phyloP scores from a whole-genome alignment of 306 rosid species.

The Prunus persica region DNA sequence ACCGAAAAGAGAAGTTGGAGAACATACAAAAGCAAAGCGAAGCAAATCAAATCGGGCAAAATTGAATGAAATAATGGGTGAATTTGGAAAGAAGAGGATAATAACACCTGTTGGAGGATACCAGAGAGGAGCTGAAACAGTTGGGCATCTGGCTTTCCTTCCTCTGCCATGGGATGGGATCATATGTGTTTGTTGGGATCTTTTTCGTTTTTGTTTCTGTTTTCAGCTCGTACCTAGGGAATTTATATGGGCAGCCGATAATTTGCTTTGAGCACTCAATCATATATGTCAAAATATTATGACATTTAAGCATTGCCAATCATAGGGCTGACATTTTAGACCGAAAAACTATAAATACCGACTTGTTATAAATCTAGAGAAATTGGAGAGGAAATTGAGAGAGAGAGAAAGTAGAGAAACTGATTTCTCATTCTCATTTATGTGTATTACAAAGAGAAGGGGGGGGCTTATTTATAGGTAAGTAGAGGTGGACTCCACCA shows the following conservation, averaged over 20 bases:
- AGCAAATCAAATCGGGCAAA: neutral
- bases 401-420: too few relatives aligned
- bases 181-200: neutral
- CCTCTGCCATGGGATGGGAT: slow-evolving; percentile 49
- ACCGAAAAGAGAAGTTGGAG: neutral
- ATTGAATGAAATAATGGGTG: neutral
- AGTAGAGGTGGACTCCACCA: too few relatives aligned
- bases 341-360: too few relatives aligned
- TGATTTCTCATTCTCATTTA: too few relatives aligned
- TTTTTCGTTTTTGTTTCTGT: neutral
- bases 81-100: neutral
- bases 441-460: too few relatives aligned
- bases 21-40: neutral
- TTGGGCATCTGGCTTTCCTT: slow-evolving; percentile 61
- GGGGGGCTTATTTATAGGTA: too few relatives aligned
- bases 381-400: too few relatives aligned
- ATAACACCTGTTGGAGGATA: slow-evolving; percentile 70
- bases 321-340: too few relatives aligned
- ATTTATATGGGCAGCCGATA: neutral
- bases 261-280: too few relatives aligned
- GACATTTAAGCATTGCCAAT: too few relatives aligned
- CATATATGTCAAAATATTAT: too few relatives aligned
- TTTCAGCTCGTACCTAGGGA: neutral
- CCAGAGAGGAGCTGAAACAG: slow-evolving; percentile 74
- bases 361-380: too few relatives aligned